Evolutionary conservation across 306 rosid genomes (phyloP).

Genomic region (Malus asiatica): DNA sequence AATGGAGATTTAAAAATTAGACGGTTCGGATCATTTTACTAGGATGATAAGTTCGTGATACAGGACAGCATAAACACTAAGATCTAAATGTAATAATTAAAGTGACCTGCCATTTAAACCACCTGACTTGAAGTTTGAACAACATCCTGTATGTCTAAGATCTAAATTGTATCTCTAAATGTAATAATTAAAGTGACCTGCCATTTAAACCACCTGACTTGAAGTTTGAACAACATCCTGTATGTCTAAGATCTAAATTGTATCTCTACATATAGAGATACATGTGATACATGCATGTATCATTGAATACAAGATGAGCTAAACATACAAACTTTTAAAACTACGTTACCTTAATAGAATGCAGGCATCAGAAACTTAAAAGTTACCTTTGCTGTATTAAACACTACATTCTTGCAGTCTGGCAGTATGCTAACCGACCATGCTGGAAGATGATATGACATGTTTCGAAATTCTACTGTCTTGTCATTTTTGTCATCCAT

Average conservation of each 20-base stretch:
- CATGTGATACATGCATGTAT: background rate
- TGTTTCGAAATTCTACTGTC: slow-evolving; percentile 61
- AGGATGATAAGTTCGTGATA: background rate
- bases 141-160: background rate
- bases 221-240: background rate
- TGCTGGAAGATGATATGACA: slow-evolving; percentile 83
- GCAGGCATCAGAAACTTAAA: slow-evolving; percentile 10
- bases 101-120: no score
- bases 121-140: background rate
- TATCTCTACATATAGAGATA: background rate
- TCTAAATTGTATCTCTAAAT: background rate
- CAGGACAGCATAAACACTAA: no score
- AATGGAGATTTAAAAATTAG: background rate
- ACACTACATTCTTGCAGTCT: slow-evolving; percentile 83
- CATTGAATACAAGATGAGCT: background rate
- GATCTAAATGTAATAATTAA: no score
- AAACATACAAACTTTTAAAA: background rate
- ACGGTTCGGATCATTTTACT: background rate
- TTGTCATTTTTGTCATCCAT: slow-evolving; percentile 68
- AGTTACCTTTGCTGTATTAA: slow-evolving; percentile 80
- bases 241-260: no score
- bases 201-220: background rate
- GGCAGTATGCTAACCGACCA: slow-evolving; percentile 99
- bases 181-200: no score
- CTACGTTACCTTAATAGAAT: background rate